These are phyloP conservation scores for Gremmenia infestans DNA, from an alignment of 2,329 filamentous ascomycete genomes.

Conservation along the genomic window DNA sequence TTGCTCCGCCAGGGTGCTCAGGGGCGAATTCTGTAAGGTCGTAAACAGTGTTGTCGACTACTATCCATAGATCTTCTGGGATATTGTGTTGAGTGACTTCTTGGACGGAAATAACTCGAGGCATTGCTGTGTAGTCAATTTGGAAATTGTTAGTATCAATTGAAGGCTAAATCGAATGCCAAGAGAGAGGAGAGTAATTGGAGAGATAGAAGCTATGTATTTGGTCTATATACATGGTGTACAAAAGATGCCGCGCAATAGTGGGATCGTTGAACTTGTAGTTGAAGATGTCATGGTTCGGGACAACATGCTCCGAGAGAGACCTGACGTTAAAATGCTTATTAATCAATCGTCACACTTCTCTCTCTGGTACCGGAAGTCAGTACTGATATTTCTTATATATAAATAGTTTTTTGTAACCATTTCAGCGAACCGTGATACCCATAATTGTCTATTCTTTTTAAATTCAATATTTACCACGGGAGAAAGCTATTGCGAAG, in stretches of 20 bases:
- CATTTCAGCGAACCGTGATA: not conserved
- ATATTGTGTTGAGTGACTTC: slow-evolving; percentile 46
- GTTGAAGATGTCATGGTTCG: not conserved
- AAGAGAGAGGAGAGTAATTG: not conserved
- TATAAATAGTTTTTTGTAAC: too few species aligned
- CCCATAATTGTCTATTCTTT: not conserved
- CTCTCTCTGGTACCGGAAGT: too few species aligned
- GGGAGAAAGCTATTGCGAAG: not conserved
- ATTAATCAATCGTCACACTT: not conserved
- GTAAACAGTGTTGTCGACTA: slow-evolving; percentile 63
- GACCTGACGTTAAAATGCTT: not conserved
- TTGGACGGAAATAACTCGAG: slow-evolving; percentile 32
- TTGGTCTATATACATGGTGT: slow-evolving; percentile 8
- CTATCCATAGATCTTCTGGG: slow-evolving; percentile 56
- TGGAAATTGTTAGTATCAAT: too few species aligned
- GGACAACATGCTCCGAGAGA: not conserved
- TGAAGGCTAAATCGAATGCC: too few species aligned
- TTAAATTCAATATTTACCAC: not conserved
- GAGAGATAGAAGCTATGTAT: not conserved
- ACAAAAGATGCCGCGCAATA: slow-evolving; percentile 4
- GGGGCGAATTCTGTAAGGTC: slow-evolving; percentile 62
- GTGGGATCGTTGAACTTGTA: not conserved
- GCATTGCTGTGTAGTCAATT: slow-evolving; percentile 11
- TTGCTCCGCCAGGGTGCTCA: slow-evolving; percentile 57
- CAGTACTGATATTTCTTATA: too few species aligned